phyloP scores from a whole-genome alignment of 106 monocot species.

The Phalaenopsis equestris region DNA sequence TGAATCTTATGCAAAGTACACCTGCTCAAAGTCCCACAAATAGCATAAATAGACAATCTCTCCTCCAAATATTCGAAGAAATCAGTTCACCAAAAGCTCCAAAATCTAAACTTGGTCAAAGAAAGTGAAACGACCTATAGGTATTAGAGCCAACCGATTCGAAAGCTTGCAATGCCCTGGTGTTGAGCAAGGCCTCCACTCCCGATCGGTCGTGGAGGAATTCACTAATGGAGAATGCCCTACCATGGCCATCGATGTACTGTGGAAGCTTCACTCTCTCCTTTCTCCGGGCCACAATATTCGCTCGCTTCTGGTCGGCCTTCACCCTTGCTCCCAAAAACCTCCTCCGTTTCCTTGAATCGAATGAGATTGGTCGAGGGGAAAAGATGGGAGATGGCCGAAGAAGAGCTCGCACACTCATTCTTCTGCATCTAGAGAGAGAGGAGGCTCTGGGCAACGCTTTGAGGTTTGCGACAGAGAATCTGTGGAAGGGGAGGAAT shows the following conservation, averaged over 20 bases:
- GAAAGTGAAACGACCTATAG: conserved; percentile 34
- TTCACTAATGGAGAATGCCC: conserved; percentile 26
- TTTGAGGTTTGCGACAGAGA: too few species aligned
- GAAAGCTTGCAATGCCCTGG: conserved; percentile 43
- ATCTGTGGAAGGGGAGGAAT: too few species aligned
- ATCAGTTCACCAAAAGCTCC: not conserved
- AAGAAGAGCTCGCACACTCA: not conserved
- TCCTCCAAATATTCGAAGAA: not conserved
- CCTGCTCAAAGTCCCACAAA: conserved; percentile 19
- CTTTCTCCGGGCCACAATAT: conserved; percentile 35
- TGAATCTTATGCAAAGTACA: conserved; percentile 57
- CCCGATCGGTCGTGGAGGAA: conserved; percentile 62
- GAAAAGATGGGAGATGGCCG: not conserved
- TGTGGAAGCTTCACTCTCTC: conserved; percentile 39
- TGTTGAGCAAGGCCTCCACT: conserved; percentile 64
- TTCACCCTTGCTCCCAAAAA: not conserved
- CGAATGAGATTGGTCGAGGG: not conserved
- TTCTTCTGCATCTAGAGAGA: conserved; percentile 1
- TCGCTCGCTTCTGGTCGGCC: conserved; percentile 18
- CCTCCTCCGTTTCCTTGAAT: not conserved
- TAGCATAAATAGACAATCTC: not conserved
- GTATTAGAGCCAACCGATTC: conserved; percentile 34
- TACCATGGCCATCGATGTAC: conserved; percentile 3
- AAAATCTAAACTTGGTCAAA: not conserved
- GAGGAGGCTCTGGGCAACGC: too few species aligned